phyloP scores from a whole-genome alignment of 805 yeast genomes.

The Candida namnaoensis region DNA sequence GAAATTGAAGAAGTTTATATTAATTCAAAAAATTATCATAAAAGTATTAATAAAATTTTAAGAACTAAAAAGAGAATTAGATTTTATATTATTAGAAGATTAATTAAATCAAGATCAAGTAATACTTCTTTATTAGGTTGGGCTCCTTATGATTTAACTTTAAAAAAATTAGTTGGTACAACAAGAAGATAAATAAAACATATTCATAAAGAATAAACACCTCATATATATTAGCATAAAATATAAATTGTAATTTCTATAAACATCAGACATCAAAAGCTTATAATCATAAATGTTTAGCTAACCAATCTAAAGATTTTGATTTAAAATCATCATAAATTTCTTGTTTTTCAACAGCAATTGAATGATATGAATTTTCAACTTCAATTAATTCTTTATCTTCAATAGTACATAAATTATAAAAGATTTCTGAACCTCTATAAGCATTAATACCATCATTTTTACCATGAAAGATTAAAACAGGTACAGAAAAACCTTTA shows the following conservation, averaged over 20 bases:
- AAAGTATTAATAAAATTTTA: conserved; percentile 3
- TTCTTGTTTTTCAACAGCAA: conserved; percentile 37
- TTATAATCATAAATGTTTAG: conserved; percentile 4
- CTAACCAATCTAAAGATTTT: conserved; percentile 32
- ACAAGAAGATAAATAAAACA: no score
- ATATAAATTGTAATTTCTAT: no score
- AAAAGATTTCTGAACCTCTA: conserved; percentile 10
- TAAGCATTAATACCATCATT: conserved; percentile 47
- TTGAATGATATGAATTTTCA: conserved; percentile 31
- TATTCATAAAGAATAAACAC: no score
- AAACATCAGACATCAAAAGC: no score
- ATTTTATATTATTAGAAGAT: conserved; percentile 7
- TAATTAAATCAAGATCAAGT: conserved; percentile 1
- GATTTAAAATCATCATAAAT: conserved; percentile 25
- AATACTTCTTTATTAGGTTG: conserved; percentile 8
- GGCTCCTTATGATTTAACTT: conserved; percentile 8
- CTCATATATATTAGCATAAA: no score
- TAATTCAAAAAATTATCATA: conserved; percentile 2
- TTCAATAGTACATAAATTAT: conserved; percentile 4
- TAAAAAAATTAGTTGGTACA: conserved; percentile 1
- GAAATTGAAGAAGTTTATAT: conserved; percentile 17
- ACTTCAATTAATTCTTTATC: conserved; percentile 13
- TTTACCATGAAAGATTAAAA: conserved; percentile 52
- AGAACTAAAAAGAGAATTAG: conserved; percentile 1
- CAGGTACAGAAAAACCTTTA: conserved; percentile 23